Conservation (phyloP, 371 early-diverging fungal genomes). For the Syncephalis plumigaleata region DNA sequence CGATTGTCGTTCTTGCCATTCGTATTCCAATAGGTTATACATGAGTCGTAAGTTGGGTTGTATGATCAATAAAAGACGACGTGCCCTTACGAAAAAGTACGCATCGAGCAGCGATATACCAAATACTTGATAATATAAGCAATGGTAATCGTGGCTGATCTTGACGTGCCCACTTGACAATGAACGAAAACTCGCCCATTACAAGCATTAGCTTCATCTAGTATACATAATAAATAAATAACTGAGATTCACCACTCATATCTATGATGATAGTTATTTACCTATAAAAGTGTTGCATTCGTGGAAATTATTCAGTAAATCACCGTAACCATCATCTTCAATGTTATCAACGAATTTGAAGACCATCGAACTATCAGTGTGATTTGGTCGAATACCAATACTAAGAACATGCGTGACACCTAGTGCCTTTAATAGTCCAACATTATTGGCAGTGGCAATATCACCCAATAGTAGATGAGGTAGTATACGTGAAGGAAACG, state of each 20-base stretch:
- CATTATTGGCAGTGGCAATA: conserved; percentile 32
- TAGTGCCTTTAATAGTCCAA: conserved; percentile 17
- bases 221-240: neutral
- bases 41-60: conserved; percentile 51
- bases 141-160: conserved; percentile 45
- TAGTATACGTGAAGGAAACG: conserved; percentile 24
- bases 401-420: conserved; percentile 39
- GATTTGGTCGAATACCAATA: conserved; percentile 36
- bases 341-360: conserved; percentile 30
- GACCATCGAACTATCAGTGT: conserved; percentile 11
- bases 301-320: conserved; percentile 26
- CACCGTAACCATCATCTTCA: conserved; percentile 46
- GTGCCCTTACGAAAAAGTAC: conserved; percentile 39
- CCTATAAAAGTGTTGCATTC: conserved; percentile 32
- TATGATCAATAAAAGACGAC: conserved; percentile 42
- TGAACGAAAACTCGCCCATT: conserved; percentile 24
- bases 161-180: conserved; percentile 45
- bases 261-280: conserved; percentile 10
- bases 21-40: conserved; percentile 43
- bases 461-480: conserved; percentile 51
- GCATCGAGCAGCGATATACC: conserved; percentile 28
- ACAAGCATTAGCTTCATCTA: conserved; percentile 9
- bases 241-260: neutral
- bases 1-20: conserved; percentile 14
- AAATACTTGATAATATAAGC: conserved; percentile 41